These are phyloP conservation scores for Penicillium decumbens DNA, from an alignment of 2,329 filamentous ascomycete genomes.

Conservation along the genomic window DNA sequence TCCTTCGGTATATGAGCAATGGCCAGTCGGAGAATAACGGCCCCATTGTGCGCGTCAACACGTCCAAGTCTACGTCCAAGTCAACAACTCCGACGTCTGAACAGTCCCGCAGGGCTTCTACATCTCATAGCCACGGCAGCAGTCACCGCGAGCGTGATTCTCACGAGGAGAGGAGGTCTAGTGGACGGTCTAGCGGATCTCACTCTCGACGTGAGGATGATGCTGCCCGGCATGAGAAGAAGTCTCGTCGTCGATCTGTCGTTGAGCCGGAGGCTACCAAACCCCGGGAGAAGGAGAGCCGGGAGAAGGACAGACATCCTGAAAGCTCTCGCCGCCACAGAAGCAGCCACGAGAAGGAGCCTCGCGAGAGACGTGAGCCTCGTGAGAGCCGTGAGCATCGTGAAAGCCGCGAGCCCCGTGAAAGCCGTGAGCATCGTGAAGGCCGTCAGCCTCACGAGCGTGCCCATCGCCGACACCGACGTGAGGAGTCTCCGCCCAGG, in stretches of 20 bases:
- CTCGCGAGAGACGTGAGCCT: constrained; percentile 5
- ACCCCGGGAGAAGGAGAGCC: constrained; percentile 11
- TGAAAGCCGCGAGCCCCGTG: background rate
- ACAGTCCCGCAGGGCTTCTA: constrained; percentile 31
- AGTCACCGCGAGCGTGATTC: constrained; percentile 20
- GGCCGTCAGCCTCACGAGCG: background rate
- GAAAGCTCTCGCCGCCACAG: constrained; percentile 23
- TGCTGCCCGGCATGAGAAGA: constrained; percentile 23
- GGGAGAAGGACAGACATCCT: constrained; percentile 16
- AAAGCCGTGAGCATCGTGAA: background rate
- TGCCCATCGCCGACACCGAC: constrained; percentile 25
- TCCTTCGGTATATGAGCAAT: constrained; percentile 36
- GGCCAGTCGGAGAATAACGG: constrained; percentile 41
- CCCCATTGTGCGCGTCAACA: constrained; percentile 39
- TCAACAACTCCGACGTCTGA: constrained; percentile 29
- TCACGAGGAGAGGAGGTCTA: constrained; percentile 23
- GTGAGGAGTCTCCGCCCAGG: constrained; percentile 27
- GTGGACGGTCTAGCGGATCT: constrained; percentile 24
- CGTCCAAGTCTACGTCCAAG: constrained; percentile 18
- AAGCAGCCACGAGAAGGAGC: constrained; percentile 19
- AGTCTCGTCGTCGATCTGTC: constrained; percentile 19
- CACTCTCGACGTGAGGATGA: constrained; percentile 31
- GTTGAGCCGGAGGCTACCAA: constrained; percentile 20
- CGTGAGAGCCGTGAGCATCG: background rate
- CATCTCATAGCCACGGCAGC: constrained; percentile 26